Percentiles rank a stretch among this genome's conserved stretches.
phyloP scores from a whole-genome alignment of 768 basidiomycete species.

The Candolleomyces eurysporus region DNA sequence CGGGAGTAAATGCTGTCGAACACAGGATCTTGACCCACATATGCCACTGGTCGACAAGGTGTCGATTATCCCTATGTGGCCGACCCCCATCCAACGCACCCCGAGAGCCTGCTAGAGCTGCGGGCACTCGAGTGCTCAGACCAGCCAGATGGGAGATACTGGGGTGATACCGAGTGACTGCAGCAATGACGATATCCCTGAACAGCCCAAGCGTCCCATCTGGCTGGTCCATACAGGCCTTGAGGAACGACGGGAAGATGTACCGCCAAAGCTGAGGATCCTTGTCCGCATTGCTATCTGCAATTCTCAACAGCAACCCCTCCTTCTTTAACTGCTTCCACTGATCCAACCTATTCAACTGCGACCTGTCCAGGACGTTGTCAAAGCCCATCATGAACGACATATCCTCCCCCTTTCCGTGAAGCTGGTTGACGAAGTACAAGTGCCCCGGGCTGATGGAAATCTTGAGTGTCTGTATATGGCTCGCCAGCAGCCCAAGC shows the following conservation, averaged over 20 bases:
- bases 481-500: slow-evolving; percentile 46
- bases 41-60: slow-evolving; percentile 74
- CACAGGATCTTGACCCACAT: slow-evolving; percentile 85
- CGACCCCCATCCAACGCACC: slow-evolving; percentile 54
- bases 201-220: slow-evolving; percentile 46
- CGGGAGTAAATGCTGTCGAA: slow-evolving; percentile 70
- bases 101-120: slow-evolving; percentile 40
- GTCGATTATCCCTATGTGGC: slow-evolving; percentile 54
- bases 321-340: slow-evolving; percentile 58
- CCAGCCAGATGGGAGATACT: slow-evolving; percentile 73
- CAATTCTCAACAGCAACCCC: slow-evolving; percentile 64
- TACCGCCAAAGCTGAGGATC: slow-evolving; percentile 77
- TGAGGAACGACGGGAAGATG: slow-evolving; percentile 65
- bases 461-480: slow-evolving; percentile 35
- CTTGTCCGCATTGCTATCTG: slow-evolving; percentile 63
- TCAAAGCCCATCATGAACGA: slow-evolving; percentile 60
- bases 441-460: slow-evolving; percentile 22
- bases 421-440: slow-evolving; percentile 53
- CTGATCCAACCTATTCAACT: slow-evolving; percentile 60
- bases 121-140: slow-evolving; percentile 55
- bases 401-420: slow-evolving; percentile 44
- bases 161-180: slow-evolving; percentile 68
- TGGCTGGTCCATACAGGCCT: slow-evolving; percentile 49
- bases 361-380: slow-evolving; percentile 60
- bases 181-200: slow-evolving; percentile 66